phyloP scores from a whole-genome alignment of 2,329 filamentous ascomycete genomes.

The Stylonectria norvegica region DNA sequence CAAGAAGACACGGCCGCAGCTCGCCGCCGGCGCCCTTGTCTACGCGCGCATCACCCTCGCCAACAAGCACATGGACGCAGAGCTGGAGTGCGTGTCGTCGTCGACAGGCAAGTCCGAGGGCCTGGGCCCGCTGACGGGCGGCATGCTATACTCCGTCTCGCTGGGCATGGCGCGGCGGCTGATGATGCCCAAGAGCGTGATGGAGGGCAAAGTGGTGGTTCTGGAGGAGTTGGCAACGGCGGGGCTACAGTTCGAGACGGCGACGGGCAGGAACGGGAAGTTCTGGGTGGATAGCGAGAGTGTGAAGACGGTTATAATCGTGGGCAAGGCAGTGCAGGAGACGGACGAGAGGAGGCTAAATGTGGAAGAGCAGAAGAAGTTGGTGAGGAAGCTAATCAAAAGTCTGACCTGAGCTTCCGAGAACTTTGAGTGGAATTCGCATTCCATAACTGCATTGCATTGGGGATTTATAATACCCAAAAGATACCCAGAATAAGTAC shows the following conservation, averaged over 20 bases:
- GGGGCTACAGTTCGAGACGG: slow-evolving; percentile 86
- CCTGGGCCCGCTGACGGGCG: slow-evolving; percentile 75
- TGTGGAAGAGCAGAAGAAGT: slow-evolving; percentile 65
- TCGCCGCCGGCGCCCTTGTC: slow-evolving; percentile 72
- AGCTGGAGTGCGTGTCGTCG: slow-evolving; percentile 84
- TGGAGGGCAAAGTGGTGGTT: slow-evolving; percentile 65
- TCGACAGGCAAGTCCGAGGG: slow-evolving; percentile 86
- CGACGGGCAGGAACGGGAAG: slow-evolving; percentile 86
- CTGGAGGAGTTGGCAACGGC: slow-evolving; percentile 73
- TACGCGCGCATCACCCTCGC: slow-evolving; percentile 81
- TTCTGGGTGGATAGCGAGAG: slow-evolving; percentile 86
- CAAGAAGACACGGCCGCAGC: slow-evolving; percentile 83
- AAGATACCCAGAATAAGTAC: slow-evolving; percentile 1
- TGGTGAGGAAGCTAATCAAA: slow-evolving; percentile 65
- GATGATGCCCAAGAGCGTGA: slow-evolving; percentile 60
- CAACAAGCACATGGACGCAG: slow-evolving; percentile 80
- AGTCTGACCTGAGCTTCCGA: slow-evolving; percentile 41
- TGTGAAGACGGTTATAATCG: slow-evolving; percentile 67
- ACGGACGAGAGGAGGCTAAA: slow-evolving; percentile 67
- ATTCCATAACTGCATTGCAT: neutral
- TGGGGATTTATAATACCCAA: neutral
- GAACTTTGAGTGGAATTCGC: neutral
- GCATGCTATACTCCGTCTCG: slow-evolving; percentile 82
- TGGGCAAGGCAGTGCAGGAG: slow-evolving; percentile 74
- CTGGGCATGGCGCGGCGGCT: slow-evolving; percentile 77